Base-by-base conservation (phyloP, 164 flowering plant genomes). In the Paratinospora sagittata region DNA sequence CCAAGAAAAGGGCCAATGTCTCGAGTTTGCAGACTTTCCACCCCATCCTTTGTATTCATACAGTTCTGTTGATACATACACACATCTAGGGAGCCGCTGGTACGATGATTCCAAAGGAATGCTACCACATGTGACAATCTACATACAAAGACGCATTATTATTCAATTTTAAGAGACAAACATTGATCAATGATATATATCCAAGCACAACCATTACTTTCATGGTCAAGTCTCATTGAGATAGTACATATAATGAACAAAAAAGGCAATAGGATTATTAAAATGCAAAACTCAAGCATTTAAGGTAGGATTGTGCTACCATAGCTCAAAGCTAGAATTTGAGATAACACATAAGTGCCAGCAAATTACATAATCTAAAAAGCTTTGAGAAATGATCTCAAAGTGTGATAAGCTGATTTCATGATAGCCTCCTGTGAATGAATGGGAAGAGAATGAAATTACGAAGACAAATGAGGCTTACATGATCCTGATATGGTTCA, bases 121-220 rank as follows among this genome's bases (percentile, higher is more conserved):
- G 78, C 93, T 89, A 67, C 98, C 98, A 82, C 99, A 95, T 21
- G 99, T 95, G 41, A 92, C 98, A 77, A 95, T 96, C 99, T 95
- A 78, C 80, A 83, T 10, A 21, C 66, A 75, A 62, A 70, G 34
- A 73, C 9, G 61, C 33, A 26, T 17, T 12, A 74, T 6, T 12
- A 16, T 73, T 63, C 47, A 68, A 19, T 73, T 63, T 64, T 1
- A 63, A 33, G 67, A 36, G 52, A 58, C 66, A 21, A 27, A 62
- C 17, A 0, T 17, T 63, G 47, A 37, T 41, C 49, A 52, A 2
- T 52, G n/a, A 52, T 16, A 52, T 52, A 3, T 14, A 52, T 6
- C 58, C 14, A 14, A 52, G 58, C 58, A 52, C 2, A 19, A 14
- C 16, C 16, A 17, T 19, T 16, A 17, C 6, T 52, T 52, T 17